These are phyloP conservation scores for Thuidium tamariscinum DNA, from an alignment of 225 moss, liverwort and hornwort species.

Conservation along the genomic window DNA sequence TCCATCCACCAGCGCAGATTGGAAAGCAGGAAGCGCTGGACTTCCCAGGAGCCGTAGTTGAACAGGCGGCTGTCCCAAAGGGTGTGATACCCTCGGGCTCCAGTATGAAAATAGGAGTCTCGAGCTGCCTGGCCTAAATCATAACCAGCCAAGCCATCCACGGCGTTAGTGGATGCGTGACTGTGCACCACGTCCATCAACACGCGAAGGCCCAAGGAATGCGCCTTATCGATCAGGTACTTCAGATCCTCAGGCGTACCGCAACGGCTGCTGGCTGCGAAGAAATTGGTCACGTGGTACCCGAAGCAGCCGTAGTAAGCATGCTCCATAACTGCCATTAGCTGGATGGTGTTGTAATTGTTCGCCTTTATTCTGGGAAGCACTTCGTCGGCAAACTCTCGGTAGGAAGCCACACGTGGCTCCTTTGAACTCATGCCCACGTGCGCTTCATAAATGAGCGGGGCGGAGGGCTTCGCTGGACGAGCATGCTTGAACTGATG, in stretches of 20 bases:
- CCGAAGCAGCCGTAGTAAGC: slow-evolving; percentile 95
- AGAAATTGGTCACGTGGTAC: slow-evolving; percentile 93
- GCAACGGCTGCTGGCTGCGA: slow-evolving; percentile 79
- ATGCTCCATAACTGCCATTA: slow-evolving; percentile 94
- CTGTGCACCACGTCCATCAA: slow-evolving; percentile 95
- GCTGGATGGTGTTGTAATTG: slow-evolving; percentile 85
- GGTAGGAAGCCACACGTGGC: slow-evolving; percentile 68
- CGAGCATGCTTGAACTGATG: slow-evolving; percentile 66
- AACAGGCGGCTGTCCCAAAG: slow-evolving; percentile 92
- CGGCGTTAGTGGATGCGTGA: slow-evolving; percentile 76
- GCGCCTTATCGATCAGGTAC: slow-evolving; percentile 85
- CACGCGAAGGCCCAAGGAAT: slow-evolving; percentile 70
- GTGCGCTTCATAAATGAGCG: slow-evolving; percentile 92
- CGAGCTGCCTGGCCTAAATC: slow-evolving; percentile 55
- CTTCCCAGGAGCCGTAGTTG: slow-evolving; percentile 88
- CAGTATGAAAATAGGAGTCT: slow-evolving; percentile 71
- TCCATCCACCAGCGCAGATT: slow-evolving; percentile 95
- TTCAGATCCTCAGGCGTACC: slow-evolving; percentile 96
- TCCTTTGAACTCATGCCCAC: slow-evolving; percentile 95
- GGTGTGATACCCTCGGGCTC: slow-evolving; percentile 69
- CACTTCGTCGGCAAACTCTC: slow-evolving; percentile 80
- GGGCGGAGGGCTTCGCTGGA: slow-evolving; percentile 57
- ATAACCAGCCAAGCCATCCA: slow-evolving; percentile 83
- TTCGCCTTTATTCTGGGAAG: slow-evolving; percentile 83
- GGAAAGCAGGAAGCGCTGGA: slow-evolving; percentile 80